Evolutionary conservation across 306 rosid species (phyloP).

Genomic region (Fagus crenata): DNA sequence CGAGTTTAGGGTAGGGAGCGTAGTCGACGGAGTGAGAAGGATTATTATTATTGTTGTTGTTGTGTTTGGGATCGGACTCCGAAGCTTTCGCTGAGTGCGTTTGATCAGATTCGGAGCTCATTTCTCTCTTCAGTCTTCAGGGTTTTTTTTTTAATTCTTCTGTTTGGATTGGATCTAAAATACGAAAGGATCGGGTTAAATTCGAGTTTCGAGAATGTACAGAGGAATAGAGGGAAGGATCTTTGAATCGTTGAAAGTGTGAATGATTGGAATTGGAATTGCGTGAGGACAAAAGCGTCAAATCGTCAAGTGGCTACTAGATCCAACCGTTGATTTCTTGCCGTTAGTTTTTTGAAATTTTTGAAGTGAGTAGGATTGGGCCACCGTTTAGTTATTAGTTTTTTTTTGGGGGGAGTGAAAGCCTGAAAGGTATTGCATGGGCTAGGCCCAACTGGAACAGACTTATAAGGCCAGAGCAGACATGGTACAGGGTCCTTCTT

Average conservation of each 20-base stretch:
- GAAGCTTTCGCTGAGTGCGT: slow-evolving; percentile 10
- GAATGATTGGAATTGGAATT: no score
- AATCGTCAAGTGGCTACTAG: neutral
- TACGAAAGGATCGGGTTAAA: neutral
- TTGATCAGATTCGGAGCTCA: slow-evolving; percentile 13
- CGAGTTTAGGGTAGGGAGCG: slow-evolving; percentile 80
- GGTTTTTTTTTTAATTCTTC: neutral
- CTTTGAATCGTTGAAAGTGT: neutral
- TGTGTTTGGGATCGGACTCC: slow-evolving; percentile 17
- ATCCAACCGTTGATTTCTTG: neutral
- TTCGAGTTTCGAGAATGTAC: neutral
- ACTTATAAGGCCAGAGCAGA: no score
- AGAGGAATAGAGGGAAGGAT: neutral
- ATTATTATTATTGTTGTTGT: neutral
- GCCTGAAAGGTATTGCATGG: no score
- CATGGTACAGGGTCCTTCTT: no score
- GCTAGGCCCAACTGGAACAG: no score
- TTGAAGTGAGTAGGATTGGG: neutral
- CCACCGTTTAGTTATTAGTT: no score
- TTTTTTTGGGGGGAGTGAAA: no score
- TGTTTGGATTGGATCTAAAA: neutral
- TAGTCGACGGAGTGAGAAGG: slow-evolving; percentile 52
- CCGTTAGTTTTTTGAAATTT: neutral
- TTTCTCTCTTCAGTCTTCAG: neutral
- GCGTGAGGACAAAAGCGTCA: neutral